Percentiles rank a stretch among this genome's conserved stretches.
Conservation (phyloP, 2,329 filamentous ascomycete genomes). For the Aspergillus sp. region DNA sequence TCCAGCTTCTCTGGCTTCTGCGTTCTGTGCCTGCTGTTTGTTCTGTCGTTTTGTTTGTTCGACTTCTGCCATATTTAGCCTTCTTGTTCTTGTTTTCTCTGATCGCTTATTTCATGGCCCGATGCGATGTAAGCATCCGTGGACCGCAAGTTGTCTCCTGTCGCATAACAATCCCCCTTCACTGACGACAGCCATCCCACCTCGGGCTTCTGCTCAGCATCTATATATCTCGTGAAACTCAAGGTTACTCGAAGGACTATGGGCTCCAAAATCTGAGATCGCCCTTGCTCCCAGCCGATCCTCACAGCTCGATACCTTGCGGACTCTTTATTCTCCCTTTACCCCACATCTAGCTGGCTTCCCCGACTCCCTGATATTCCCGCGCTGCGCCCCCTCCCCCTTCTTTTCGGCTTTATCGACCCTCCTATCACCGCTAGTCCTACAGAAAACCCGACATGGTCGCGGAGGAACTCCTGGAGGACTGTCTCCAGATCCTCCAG, state of each 20-base stretch:
- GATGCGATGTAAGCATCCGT: constrained; percentile 33
- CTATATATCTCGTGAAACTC: neutral
- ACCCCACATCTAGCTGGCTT: constrained; percentile 17
- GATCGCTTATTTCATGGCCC: constrained; percentile 19
- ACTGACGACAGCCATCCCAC: constrained; percentile 2
- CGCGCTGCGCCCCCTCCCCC: constrained; percentile 5
- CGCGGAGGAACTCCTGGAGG: constrained; percentile 87
- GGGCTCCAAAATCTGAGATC: constrained; percentile 13
- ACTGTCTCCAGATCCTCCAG: constrained; percentile 85
- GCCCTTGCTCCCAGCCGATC: neutral
- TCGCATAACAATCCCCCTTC: constrained; percentile 14
- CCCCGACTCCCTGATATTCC: constrained; percentile 11
- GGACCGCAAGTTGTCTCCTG: constrained; percentile 22
- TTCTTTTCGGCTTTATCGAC: constrained; percentile 1
- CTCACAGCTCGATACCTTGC: constrained; percentile 8
- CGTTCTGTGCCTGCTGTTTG: constrained; percentile 17
- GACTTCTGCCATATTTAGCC: constrained; percentile 11
- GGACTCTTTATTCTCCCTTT: constrained; percentile 10
- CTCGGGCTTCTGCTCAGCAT: neutral
- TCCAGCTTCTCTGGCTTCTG: constrained; percentile 6
- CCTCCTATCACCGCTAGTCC: neutral
- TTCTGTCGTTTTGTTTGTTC: constrained; percentile 18
- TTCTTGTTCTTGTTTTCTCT: constrained; percentile 11
- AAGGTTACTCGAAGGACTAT: constrained; percentile 12
- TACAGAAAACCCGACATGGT: constrained; percentile 64